Conservation (phyloP, 805 yeast species). For the Ogataea wickerhamii region DNA sequence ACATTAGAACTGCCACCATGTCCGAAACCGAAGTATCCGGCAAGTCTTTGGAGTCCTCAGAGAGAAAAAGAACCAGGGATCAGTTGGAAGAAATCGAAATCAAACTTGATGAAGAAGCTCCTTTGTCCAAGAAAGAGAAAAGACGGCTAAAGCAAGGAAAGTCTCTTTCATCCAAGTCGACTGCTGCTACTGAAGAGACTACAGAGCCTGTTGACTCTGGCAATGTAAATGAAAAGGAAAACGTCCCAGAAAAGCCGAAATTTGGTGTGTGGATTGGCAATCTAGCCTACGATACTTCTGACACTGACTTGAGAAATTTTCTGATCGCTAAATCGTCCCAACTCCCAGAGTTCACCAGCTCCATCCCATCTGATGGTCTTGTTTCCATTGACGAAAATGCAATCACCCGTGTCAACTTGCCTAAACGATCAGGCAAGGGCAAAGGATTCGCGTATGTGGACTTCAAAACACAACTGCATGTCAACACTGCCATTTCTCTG, state of each 20-base stretch:
- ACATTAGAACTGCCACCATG: no score
- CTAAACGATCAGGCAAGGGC: slow-evolving; percentile 63
- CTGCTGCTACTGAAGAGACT: slow-evolving; percentile 25
- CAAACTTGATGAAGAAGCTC: slow-evolving; percentile 66
- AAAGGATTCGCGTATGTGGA: slow-evolving; percentile 93
- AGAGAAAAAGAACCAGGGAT: slow-evolving; percentile 34
- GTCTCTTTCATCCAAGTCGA: slow-evolving; percentile 2
- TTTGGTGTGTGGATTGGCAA: slow-evolving; percentile 95
- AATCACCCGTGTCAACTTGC: slow-evolving; percentile 75
- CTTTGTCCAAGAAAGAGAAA: slow-evolving; percentile 87
- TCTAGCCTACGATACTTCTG: slow-evolving; percentile 76
- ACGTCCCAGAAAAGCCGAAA: slow-evolving; percentile 41
- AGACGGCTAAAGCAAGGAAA: slow-evolving; percentile 80
- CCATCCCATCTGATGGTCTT: slow-evolving; percentile 10
- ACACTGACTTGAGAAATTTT: slow-evolving; percentile 67
- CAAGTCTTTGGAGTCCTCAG: background rate
- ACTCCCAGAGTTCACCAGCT: slow-evolving; percentile 15
- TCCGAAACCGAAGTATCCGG: background rate
- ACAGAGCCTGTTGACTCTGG: background rate
- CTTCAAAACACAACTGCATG: slow-evolving; percentile 57
- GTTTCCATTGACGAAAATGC: slow-evolving; percentile 49
- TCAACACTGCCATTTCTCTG: slow-evolving; percentile 57
- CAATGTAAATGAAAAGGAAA: slow-evolving; percentile 28
- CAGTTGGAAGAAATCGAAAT: slow-evolving; percentile 59
- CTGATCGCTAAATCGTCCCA: slow-evolving; percentile 53